These are phyloP conservation scores for Neurospora sublineolata DNA, from an alignment of 495 filamentous ascomycete genomes.

Conservation along the genomic window DNA sequence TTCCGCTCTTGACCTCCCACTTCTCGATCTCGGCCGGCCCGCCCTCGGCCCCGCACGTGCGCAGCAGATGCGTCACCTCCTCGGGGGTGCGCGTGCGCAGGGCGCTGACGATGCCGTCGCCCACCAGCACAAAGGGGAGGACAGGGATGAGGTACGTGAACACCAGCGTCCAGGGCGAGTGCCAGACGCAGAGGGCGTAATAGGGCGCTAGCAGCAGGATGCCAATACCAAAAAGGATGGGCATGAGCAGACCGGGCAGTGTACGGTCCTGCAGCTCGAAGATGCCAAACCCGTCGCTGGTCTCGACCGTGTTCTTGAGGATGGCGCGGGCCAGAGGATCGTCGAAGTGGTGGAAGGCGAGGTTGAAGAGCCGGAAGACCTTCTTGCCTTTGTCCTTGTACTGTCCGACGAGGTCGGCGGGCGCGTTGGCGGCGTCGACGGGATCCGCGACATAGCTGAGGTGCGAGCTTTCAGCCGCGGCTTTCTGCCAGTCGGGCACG, in stretches of 20 bases:
- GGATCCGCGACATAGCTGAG: slow-evolving; percentile 43
- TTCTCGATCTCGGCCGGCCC: slow-evolving; percentile 22
- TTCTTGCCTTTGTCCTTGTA: slow-evolving; percentile 27
- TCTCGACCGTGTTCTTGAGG: slow-evolving; percentile 49
- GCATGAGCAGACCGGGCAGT: slow-evolving; percentile 39
- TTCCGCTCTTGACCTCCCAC: slow-evolving; percentile 46
- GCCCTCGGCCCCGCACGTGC: slow-evolving; percentile 34
- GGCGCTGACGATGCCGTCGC: slow-evolving; percentile 55
- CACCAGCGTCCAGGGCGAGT: slow-evolving; percentile 44
- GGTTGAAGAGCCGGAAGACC: slow-evolving; percentile 57
- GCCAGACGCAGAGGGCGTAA: slow-evolving; percentile 40
- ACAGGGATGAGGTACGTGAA: slow-evolving; percentile 55
- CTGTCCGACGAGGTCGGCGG: slow-evolving; percentile 28
- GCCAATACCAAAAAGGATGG: slow-evolving; percentile 42
- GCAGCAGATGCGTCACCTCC: slow-evolving; percentile 49
- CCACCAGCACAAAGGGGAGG: slow-evolving; percentile 50
- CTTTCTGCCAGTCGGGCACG: slow-evolving; percentile 46
- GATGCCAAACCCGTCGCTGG: slow-evolving; percentile 34
- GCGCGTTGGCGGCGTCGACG: slow-evolving; percentile 51
- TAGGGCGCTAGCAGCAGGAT: slow-evolving; percentile 45
- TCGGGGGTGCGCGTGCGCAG: slow-evolving; percentile 52
- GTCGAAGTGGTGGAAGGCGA: slow-evolving; percentile 70
- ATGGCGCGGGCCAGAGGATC: slow-evolving; percentile 47
- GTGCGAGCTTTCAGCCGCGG: slow-evolving; percentile 33
- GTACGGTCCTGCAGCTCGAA: slow-evolving; percentile 60